Conservation (phyloP, 2,329 filamentous ascomycete species). For the Pseudogymnoascus sp. region DNA sequence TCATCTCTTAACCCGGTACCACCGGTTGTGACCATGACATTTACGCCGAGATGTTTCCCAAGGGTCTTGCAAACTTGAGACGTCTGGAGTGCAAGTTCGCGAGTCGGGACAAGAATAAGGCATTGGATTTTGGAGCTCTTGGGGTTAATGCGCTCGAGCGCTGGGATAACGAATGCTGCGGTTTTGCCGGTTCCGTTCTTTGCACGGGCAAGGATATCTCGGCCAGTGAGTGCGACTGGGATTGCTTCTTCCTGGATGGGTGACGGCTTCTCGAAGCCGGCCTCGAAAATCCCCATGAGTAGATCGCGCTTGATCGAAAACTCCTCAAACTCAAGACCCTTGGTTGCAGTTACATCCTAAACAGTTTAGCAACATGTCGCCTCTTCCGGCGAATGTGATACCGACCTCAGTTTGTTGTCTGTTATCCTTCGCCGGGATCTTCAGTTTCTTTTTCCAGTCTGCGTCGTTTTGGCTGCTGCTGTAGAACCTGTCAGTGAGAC, state of each 20-base stretch:
- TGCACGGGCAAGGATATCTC: slow-evolving; percentile 89
- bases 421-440: slow-evolving; percentile 63
- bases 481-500: slow-evolving; percentile 39
- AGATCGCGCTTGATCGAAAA: slow-evolving; percentile 91
- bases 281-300: slow-evolving; percentile 98
- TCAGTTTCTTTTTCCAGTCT: slow-evolving; percentile 68
- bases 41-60: slow-evolving; percentile 92
- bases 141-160: slow-evolving; percentile 90
- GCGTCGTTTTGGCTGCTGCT: slow-evolving; percentile 39
- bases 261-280: slow-evolving; percentile 96
- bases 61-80: slow-evolving; percentile 98
- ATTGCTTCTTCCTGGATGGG: slow-evolving; percentile 99
- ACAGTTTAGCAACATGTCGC: slow-evolving; percentile 10
- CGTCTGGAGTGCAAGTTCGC: slow-evolving; percentile 95
- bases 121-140: slow-evolving; percentile 95
- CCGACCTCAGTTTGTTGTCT: slow-evolving; percentile 73
- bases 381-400: slow-evolving; percentile 13
- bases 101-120: slow-evolving; percentile 88
- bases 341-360: slow-evolving; percentile 95
- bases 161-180: slow-evolving; percentile 92
- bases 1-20: slow-evolving; percentile 93
- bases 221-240: slow-evolving; percentile 86
- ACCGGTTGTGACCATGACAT: slow-evolving; percentile 98
- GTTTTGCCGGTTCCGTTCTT: slow-evolving; percentile 99
- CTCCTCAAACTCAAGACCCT: slow-evolving; percentile 95